Evolutionary conservation across 2,329 filamentous ascomycete species (phyloP), one percentile per base, ranked within the genome.

Genomic region (Xylaria sp.): DNA sequence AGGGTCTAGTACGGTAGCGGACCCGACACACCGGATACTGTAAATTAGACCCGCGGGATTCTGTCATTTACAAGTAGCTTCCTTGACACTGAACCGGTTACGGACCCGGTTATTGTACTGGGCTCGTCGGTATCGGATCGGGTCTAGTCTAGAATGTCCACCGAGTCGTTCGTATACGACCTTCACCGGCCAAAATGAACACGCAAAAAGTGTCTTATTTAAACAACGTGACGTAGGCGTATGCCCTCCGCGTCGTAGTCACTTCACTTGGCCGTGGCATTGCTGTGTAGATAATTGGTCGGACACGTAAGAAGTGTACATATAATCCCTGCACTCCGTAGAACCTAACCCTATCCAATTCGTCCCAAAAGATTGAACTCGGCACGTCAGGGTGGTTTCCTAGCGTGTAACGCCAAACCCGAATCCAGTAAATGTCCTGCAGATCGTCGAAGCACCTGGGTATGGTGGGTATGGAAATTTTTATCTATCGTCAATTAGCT

Each of bases 11-110:
- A 56, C 42, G 59, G 32, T 45, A 63, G 47, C 50, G 51, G 47
- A 57, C 67, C 67, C 67, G 63, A 32, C 63, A 17, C 55, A 47
- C 42, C 51, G 67, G 67, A 55, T 65, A 56, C 39, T 27, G 50
- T 36, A 54, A 45, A 51, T 51, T 30, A 30, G 48, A 51, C 48
- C 48, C 24, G 48, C 48, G 48, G 24, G 48, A n/a, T 42, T 19
- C 42, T 47, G 42, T n/a, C 17, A 17, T 3, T 3, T 19, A n/a
- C n/a, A n/a, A n/a, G n/a, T n/a, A 47, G 42, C 17, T 47, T 47
- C 42, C n/a, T 47, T 17, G 54, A 14, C 51, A n/a, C 19, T 42
- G 24, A 27, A 27, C 21, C 19, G 30, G 62, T 24, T 27, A 36
- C 32, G 8, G 53, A 39, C 47, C 47, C 56, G 30, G 54, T 48